phyloP scores from a whole-genome alignment of 169 alveolate genomes.

The Babesia sp. region DNA sequence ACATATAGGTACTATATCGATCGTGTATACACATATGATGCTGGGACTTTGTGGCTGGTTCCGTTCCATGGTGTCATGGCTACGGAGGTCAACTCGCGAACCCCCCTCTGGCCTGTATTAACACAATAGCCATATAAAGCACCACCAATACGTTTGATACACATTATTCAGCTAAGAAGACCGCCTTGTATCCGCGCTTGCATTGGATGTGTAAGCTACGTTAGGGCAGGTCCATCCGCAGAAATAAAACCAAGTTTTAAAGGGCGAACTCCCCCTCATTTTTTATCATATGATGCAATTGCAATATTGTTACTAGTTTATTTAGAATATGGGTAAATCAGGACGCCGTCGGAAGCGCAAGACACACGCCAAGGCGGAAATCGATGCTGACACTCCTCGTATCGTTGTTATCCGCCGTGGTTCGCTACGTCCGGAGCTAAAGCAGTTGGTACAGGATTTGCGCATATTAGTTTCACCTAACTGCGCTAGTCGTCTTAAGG shows the following conservation, averaged over 20 bases:
- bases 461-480: constrained; percentile 57
- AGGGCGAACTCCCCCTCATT: no score
- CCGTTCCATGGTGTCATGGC: no score
- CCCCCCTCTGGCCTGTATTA: no score
- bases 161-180: background rate
- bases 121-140: no score
- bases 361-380: constrained; percentile 16
- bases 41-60: no score
- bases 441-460: constrained; percentile 46
- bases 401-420: constrained; percentile 59
- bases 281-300: background rate
- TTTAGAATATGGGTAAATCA: constrained; percentile 28
- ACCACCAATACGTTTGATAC: no score
- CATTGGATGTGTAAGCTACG: background rate
- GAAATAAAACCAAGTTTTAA: no score
- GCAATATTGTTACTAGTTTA: background rate
- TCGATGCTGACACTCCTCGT: constrained; percentile 57
- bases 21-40: no score
- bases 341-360: constrained; percentile 40
- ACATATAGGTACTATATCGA: no score
- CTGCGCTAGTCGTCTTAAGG: constrained; percentile 47
- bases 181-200: background rate
- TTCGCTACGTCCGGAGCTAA: constrained; percentile 29
- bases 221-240: no score
- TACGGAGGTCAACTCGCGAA: no score